A percentile compares a stretch with the other conserved stretches of the same genome.
Conservation (phyloP, 1,139 yeast genomes). For the Yamadazyma diospyri region DNA sequence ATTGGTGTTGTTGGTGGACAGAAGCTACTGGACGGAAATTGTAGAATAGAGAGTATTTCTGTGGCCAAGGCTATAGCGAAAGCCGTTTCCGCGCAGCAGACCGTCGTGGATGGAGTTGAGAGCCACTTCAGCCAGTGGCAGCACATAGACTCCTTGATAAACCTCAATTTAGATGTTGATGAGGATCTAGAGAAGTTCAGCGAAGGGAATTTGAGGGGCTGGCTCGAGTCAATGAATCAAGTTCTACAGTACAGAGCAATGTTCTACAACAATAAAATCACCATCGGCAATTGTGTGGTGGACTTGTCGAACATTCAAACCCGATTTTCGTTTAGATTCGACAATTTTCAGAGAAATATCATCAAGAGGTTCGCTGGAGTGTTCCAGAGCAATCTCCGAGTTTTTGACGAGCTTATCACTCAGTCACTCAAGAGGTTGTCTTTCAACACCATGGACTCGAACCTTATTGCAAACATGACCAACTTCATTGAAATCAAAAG, state of each 20-base stretch:
- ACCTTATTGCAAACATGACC: constrained; percentile 10
- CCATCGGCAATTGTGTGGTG: constrained; percentile 41
- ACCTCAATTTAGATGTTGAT: constrained; percentile 23
- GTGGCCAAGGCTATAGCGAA: neutral
- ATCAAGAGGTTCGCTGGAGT: constrained; percentile 33
- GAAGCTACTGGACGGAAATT: neutral
- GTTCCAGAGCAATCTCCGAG: constrained; percentile 14
- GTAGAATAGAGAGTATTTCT: neutral
- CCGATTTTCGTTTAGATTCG: constrained; percentile 53
- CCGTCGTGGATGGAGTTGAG: constrained; percentile 12
- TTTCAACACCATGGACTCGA: constrained; percentile 13
- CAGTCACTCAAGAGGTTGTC: constrained; percentile 5
- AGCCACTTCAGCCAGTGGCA: constrained; percentile 50
- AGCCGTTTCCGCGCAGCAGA: constrained; percentile 11
- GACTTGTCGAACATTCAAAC: constrained; percentile 54
- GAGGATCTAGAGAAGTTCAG: constrained; percentile 19
- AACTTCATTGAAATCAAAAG: constrained; percentile 12
- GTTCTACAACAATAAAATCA: constrained; percentile 48
- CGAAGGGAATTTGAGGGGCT: constrained; percentile 31
- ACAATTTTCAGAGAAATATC: constrained; percentile 52
- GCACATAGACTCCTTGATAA: constrained; percentile 60
- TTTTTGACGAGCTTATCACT: constrained; percentile 6
- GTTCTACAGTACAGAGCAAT: constrained; percentile 43
- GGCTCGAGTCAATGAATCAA: constrained; percentile 49
- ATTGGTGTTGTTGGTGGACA: constrained; percentile 1